These are phyloP conservation scores for Rhazya stricta DNA, from an alignment of 257 asterid genomes.

Conservation along the genomic window DNA sequence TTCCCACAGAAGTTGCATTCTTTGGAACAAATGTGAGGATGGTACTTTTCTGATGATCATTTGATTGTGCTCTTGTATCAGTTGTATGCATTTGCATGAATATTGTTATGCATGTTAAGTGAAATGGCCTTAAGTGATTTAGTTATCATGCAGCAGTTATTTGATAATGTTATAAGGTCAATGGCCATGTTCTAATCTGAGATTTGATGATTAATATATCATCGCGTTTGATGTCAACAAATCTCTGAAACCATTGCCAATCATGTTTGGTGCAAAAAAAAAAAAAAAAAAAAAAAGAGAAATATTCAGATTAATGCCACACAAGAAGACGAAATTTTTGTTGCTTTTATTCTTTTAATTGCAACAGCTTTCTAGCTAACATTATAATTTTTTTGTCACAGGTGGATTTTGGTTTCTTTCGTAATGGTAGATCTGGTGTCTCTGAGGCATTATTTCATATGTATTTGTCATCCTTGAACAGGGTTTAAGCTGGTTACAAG, in stretches of 20 bases:
- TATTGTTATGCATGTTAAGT: background rate
- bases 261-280: background rate
- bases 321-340: too few relatives aligned
- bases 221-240: background rate
- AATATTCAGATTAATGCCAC: too few relatives aligned
- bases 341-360: background rate
- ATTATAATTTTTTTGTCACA: conserved; percentile 20
- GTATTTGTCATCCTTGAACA: too few relatives aligned
- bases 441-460: too few relatives aligned
- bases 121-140: background rate
- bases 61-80: background rate
- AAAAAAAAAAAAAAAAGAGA: too few relatives aligned
- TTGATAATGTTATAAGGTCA: too few relatives aligned
- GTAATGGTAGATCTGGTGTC: conserved; percentile 41
- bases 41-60: background rate
- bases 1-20: background rate
- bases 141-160: background rate
- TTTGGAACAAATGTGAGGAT: background rate
- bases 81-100: background rate
- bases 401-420: conserved; percentile 59
- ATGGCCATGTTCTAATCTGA: background rate
- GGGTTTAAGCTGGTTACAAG: too few relatives aligned
- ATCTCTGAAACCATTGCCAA: background rate
- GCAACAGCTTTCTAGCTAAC: background rate
- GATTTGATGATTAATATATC: background rate